These are phyloP conservation scores for Solanum ossicruentum DNA, from an alignment of 257 asterid genomes.

Conservation along the genomic window DNA sequence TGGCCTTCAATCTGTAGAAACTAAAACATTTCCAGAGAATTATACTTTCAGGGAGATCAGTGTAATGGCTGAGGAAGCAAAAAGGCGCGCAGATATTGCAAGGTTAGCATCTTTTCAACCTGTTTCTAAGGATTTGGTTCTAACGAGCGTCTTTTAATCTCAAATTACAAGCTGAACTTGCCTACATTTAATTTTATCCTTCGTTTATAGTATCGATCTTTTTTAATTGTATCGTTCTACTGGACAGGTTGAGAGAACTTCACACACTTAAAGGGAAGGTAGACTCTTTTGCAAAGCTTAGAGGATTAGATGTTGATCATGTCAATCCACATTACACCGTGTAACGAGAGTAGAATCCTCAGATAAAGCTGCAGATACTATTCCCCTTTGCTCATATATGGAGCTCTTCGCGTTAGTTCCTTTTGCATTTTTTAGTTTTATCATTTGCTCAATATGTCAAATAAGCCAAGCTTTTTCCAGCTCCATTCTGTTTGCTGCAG, in stretches of 20 bases:
- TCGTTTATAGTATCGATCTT: background rate
- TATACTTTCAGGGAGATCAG: constrained; percentile 33
- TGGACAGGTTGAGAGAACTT: constrained; percentile 40
- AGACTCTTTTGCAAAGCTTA: constrained; percentile 46
- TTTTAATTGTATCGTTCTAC: background rate
- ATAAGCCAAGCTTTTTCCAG: background rate
- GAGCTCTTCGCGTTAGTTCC: background rate
- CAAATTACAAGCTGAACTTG: background rate
- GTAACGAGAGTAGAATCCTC: constrained; percentile 2
- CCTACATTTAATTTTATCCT: background rate
- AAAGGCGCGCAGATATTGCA: constrained; percentile 49
- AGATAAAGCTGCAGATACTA: background rate
- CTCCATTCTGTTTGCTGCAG: background rate
- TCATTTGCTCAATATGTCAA: background rate
- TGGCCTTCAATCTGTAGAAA: constrained; percentile 36
- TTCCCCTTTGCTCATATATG: background rate
- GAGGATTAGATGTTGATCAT: constrained; percentile 37
- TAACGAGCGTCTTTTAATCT: background rate
- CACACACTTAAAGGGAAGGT: constrained; percentile 55
- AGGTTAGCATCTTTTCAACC: constrained; percentile 12
- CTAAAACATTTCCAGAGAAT: constrained; percentile 17
- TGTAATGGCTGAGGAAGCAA: constrained; percentile 53
- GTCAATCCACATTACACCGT: constrained; percentile 41
- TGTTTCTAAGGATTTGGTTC: background rate
- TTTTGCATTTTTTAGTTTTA: background rate